Percentiles rank a stretch among this genome's conserved stretches.
phyloP scores from a whole-genome alignment of 1,139 yeast genomes.

The Suhomyces anneliseae region DNA sequence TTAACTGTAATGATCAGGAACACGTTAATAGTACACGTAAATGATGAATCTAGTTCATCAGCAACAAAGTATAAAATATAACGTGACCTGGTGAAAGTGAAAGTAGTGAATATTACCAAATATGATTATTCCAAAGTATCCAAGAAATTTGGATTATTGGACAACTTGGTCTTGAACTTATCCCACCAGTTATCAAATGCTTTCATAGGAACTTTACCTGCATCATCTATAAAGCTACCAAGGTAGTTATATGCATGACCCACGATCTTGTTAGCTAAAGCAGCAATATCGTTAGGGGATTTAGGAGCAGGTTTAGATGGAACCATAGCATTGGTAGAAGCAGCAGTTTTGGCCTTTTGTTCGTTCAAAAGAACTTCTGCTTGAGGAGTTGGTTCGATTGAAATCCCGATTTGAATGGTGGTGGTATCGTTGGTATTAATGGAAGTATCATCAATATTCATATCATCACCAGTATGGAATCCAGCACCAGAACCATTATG shows the following conservation, averaged over 20 bases:
- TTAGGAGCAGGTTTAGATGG: slow-evolving; percentile 12
- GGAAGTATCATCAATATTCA: slow-evolving; percentile 15
- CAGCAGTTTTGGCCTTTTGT: slow-evolving; percentile 27
- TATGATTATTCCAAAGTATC: slow-evolving; percentile 31
- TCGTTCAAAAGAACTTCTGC: slow-evolving; percentile 54
- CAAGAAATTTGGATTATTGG: slow-evolving; percentile 79
- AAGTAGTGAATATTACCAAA: too few species aligned
- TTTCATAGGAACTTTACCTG: slow-evolving; percentile 83
- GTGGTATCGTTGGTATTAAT: slow-evolving; percentile 22
- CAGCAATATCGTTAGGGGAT: slow-evolving; percentile 37
- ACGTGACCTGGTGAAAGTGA: too few species aligned
- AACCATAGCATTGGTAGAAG: slow-evolving; percentile 9
- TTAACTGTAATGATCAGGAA: too few species aligned
- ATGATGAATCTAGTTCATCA: too few species aligned
- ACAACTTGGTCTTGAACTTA: slow-evolving; percentile 72
- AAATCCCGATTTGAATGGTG: slow-evolving; percentile 73
- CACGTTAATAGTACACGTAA: too few species aligned
- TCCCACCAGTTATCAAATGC: slow-evolving; percentile 97
- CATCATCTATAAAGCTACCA: slow-evolving; percentile 75
- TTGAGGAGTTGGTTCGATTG: slow-evolving; percentile 71
- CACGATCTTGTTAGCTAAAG: slow-evolving; percentile 82
- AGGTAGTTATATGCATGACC: slow-evolving; percentile 88
- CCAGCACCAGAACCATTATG: slow-evolving; percentile 28
- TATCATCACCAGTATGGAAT: slow-evolving; percentile 37
- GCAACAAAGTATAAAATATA: too few species aligned